These are phyloP conservation scores for Juncus effusus DNA, from an alignment of 176 grass and related monocot genomes.

Conservation along the genomic window DNA sequence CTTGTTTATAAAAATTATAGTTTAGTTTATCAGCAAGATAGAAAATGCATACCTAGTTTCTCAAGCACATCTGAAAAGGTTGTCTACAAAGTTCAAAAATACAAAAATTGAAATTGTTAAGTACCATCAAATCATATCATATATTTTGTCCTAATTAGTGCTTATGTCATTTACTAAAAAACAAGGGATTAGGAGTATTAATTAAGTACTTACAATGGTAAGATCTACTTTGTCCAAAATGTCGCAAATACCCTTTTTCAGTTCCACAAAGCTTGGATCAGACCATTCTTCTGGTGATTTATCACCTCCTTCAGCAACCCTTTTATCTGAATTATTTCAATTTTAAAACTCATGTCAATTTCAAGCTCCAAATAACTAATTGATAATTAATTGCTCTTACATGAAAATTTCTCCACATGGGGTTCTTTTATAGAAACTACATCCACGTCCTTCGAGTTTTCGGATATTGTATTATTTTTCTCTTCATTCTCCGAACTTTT, in stretches of 20 bases:
- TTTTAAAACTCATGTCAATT: constrained; percentile 5
- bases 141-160: background rate
- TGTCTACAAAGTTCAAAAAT: constrained; percentile 7
- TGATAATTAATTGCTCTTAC: too few species aligned
- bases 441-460: constrained; percentile 4
- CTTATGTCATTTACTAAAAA: background rate
- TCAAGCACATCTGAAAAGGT: constrained; percentile 30
- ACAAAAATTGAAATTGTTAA: constrained; percentile 8
- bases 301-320: constrained; percentile 20
- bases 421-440: background rate
- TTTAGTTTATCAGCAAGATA: background rate
- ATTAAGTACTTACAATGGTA: constrained; percentile 15
- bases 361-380: constrained; percentile 5
- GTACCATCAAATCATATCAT: background rate
- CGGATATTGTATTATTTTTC: constrained; percentile 1
- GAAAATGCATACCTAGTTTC: constrained; percentile 27
- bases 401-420: background rate
- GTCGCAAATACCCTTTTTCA: constrained; percentile 31
- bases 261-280: constrained; percentile 25
- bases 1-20: background rate
- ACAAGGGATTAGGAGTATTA: background rate
- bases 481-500: constrained; percentile 3
- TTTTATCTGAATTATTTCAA: constrained; percentile 25
- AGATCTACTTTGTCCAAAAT: constrained; percentile 29
- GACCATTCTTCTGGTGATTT: constrained; percentile 15